Conservation (phyloP, 768 basidiomycete species). For the Glaciozyma antarctica region DNA sequence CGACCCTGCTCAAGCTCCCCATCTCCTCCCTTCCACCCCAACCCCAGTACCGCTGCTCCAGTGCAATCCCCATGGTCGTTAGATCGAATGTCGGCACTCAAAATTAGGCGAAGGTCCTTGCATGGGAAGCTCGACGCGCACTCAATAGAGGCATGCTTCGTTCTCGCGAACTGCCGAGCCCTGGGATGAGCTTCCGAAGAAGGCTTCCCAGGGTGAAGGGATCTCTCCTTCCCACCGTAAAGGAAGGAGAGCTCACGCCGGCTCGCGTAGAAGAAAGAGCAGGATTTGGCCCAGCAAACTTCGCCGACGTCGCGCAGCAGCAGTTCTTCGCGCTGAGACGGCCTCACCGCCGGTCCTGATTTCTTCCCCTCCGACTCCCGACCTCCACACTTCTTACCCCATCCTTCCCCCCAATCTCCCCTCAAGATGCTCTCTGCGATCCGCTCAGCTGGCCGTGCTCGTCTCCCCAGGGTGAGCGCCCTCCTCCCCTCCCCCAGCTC, state of each 20-base stretch:
- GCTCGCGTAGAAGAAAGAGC: conserved; percentile 4
- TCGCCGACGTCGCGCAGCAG: too few species aligned
- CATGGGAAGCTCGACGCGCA: conserved; percentile 3
- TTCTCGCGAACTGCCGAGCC: conserved; percentile 10
- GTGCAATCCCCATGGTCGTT: too few species aligned
- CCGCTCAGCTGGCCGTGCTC: conserved; percentile 14
- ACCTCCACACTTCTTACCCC: too few species aligned
- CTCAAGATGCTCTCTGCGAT: conserved; percentile 22
- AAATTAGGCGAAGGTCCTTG: background rate
- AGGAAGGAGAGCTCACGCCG: background rate
- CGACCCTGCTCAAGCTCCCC: too few species aligned
- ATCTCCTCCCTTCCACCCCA: too few species aligned
- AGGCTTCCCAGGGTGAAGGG: background rate
- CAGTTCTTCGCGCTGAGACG: too few species aligned
- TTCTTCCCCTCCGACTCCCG: background rate
- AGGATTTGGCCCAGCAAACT: background rate
- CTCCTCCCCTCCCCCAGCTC: background rate
- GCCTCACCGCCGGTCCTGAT: too few species aligned
- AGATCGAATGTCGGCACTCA: background rate
- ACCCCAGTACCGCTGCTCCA: too few species aligned
- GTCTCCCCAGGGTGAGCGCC: conserved; percentile 18
- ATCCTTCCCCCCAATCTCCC: background rate
- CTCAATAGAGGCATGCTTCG: conserved; percentile 17
- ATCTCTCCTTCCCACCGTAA: background rate
- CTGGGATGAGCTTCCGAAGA: background rate